Evolutionary conservation across 495 filamentous ascomycete genomes (phyloP), one percentile per base, ranked within the genome.

Genomic region (Pyrenula aspistea): DNA sequence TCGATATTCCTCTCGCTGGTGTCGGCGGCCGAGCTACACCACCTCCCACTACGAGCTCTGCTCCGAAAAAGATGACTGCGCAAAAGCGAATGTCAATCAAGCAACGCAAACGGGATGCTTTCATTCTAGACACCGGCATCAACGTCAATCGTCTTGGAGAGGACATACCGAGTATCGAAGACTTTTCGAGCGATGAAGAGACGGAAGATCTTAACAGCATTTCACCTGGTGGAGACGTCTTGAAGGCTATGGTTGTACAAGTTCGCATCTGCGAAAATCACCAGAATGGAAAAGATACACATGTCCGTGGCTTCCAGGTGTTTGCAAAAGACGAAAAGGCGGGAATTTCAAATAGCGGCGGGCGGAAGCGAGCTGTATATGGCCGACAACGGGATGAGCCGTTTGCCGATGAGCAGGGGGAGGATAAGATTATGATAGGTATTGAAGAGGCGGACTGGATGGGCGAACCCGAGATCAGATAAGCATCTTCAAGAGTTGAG

Each of bases 211-310:
- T 59, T 19, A 63, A 67, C 19, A 64, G 71, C 49, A 58, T 60
- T 1, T 61, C 68, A 2, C 73, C 73, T 50, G 78, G 82, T 23
- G 84, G 82, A 0, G 83, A 83, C 67, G 86, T 89, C 4, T 79
- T 96, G 24, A 81, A 88, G 59, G 88, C 85, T 36, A 94, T 87
- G 72, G 80, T 97, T 50, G 76, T 96, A 12, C 90, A 96, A 67
- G 83, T 97, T 54, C 80, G 82, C 53, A 79, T 98, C 60, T 78
- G 89, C 56, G 94, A 96, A 72, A 98, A 98, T 62, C 93, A 98
- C 71, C 93, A 98, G 75, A 98, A 98, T 68, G 93, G 93, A 56
- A 98, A 98, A 67, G 93, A 98, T 68, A 98, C 93, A 2, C 93
- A 98, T 77, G 83, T 98, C 48, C 83, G 93, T 42, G 92, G 89